Conservation (phyloP, 108 stramenopile species). For the Skeletonema tropicum region DNA sequence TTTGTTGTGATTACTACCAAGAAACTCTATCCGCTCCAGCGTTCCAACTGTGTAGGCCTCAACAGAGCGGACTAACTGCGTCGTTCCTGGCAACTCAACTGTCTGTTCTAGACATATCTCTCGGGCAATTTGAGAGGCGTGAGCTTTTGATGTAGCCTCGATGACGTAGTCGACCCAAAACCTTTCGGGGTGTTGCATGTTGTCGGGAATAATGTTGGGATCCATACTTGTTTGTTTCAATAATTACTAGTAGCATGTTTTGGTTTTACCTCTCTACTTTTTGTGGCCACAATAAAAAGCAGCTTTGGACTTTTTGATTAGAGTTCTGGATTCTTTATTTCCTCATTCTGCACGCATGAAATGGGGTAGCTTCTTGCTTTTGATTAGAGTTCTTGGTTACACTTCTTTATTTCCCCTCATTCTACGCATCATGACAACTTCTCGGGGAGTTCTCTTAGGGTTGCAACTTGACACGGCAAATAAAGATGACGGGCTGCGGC, state of each 20-base stretch:
- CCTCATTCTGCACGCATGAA: no score
- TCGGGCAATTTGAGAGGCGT: conserved; percentile 9
- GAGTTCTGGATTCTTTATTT: neutral
- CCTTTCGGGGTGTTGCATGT: conserved; percentile 20
- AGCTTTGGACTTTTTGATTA: no score
- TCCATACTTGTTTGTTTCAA: neutral
- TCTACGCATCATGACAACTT: neutral
- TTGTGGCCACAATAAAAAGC: neutral
- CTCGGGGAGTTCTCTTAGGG: neutral
- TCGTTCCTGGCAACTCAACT: conserved; percentile 29
- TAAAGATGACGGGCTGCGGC: no score
- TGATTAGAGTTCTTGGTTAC: no score
- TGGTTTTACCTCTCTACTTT: neutral
- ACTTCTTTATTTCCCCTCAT: neutral
- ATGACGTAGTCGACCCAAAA: conserved; percentile 42
- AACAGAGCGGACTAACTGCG: conserved; percentile 17
- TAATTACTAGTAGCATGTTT: no score
- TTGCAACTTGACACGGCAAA: no score
- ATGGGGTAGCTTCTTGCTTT: no score
- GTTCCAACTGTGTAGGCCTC: conserved; percentile 33
- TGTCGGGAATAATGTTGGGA: neutral
- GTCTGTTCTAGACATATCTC: conserved; percentile 44
- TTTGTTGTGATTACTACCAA: neutral
- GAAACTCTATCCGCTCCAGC: conserved; percentile 14
- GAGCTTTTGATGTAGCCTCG: conserved; percentile 19